Conservation (phyloP, 2,329 filamentous ascomycete genomes). For the Verticillium tricorpus region DNA sequence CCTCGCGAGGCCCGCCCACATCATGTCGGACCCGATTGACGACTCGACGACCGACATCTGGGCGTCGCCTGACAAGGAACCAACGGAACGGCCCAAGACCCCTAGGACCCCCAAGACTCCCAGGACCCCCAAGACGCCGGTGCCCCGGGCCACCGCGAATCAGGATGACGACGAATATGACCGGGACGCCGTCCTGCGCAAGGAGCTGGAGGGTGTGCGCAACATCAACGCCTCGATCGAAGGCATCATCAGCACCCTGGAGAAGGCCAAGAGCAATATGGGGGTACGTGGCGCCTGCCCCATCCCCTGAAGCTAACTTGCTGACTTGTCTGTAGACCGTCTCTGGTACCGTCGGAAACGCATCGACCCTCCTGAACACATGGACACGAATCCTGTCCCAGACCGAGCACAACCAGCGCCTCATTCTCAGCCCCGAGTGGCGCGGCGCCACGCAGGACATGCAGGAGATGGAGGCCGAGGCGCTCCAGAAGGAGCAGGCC, state of each 20-base stretch:
- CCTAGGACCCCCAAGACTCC: constrained; percentile 35
- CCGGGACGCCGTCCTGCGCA: constrained; percentile 69
- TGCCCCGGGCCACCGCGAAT: constrained; percentile 35
- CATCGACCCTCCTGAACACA: constrained; percentile 84
- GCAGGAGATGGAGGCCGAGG: constrained; percentile 80
- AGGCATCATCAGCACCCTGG: constrained; percentile 65
- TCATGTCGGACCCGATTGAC: constrained; percentile 40
- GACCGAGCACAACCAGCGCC: constrained; percentile 92
- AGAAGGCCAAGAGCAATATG: constrained; percentile 74
- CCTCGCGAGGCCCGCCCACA: constrained; percentile 3
- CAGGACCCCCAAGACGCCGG: constrained; percentile 42
- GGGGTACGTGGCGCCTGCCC: constrained; percentile 42
- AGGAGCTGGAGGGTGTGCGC: constrained; percentile 77
- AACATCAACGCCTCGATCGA: constrained; percentile 88
- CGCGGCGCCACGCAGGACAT: constrained; percentile 84
- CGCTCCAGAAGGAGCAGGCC: constrained; percentile 66
- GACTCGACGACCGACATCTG: constrained; percentile 45
- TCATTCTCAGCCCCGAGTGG: constrained; percentile 86
- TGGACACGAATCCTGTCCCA: constrained; percentile 96
- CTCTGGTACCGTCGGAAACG: constrained; percentile 77
- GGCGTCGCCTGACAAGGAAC: constrained; percentile 35
- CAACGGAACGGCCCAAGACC: constrained; percentile 31
- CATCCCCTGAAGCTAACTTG: neutral
- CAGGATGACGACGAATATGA: constrained; percentile 42
- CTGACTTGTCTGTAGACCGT: constrained; percentile 57